phyloP scores from a whole-genome alignment of 306 rosid genomes.

The Macrotyloma uniflorum region DNA sequence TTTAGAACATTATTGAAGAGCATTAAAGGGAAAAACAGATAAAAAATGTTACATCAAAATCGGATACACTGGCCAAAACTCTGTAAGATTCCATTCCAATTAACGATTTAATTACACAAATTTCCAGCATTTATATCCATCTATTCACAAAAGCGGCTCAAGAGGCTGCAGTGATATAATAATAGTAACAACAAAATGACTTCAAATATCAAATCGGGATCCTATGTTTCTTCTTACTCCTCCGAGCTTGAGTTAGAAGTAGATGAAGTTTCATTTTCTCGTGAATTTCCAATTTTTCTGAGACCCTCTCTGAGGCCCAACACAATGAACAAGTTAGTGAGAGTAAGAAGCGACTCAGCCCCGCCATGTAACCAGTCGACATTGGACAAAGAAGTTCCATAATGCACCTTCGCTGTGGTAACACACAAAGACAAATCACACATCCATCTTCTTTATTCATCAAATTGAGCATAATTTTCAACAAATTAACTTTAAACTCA shows the following conservation, averaged over 20 bases:
- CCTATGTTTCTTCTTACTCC: slow-evolving; percentile 36
- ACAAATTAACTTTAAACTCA: slow-evolving; percentile 38
- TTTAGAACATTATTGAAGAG: background rate
- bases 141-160: background rate
- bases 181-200: background rate
- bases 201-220: slow-evolving; percentile 23
- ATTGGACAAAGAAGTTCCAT: slow-evolving; percentile 88
- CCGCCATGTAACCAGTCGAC: slow-evolving; percentile 98
- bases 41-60: background rate
- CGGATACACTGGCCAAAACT: background rate
- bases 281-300: slow-evolving; percentile 49
- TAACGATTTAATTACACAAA: slow-evolving; percentile 15
- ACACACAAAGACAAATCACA: slow-evolving; percentile 35
- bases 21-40: background rate
- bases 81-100: slow-evolving; percentile 14
- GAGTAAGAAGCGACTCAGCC: slow-evolving; percentile 86
- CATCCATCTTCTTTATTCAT: background rate
- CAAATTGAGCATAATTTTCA: background rate
- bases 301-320: slow-evolving; percentile 84
- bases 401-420: slow-evolving; percentile 80
- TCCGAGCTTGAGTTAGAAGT: slow-evolving; percentile 40
- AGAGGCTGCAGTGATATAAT: background rate
- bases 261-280: slow-evolving; percentile 29
- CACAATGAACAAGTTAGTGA: slow-evolving; percentile 84
- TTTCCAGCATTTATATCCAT: slow-evolving; percentile 2